Conservation (phyloP, 108 stramenopile genomes). For the Epipyxis sp. region DNA sequence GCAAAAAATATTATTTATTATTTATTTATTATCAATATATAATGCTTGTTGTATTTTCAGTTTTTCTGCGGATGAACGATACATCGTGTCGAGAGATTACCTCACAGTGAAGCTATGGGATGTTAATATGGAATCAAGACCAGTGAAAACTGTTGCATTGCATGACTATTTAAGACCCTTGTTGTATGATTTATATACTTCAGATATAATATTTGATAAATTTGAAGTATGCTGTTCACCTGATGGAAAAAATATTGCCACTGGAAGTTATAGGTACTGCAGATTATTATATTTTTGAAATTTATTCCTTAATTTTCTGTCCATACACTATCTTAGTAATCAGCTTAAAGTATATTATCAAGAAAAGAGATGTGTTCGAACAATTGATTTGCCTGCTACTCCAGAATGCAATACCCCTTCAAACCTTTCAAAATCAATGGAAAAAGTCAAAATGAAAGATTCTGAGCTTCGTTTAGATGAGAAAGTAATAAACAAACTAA, state of each 20-base stretch:
- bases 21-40: neutral
- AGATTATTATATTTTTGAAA: too few species aligned
- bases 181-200: slow-evolving; percentile 61
- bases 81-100: slow-evolving; percentile 62
- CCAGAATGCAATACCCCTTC: neutral
- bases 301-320: neutral
- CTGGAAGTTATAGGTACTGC: slow-evolving; percentile 58
- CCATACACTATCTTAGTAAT: neutral
- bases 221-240: slow-evolving; percentile 59
- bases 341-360: slow-evolving; percentile 17
- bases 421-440: neutral
- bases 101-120: slow-evolving; percentile 66
- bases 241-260: slow-evolving; percentile 49
- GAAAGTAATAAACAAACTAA: too few species aligned
- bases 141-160: slow-evolving; percentile 53
- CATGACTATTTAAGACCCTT: slow-evolving; percentile 59
- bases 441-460: neutral
- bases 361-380: neutral
- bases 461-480: slow-evolving; percentile 17
- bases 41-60: neutral
- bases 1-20: neutral
- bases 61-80: slow-evolving; percentile 51
- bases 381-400: neutral
- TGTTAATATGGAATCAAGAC: slow-evolving; percentile 50
- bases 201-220: slow-evolving; percentile 70